Evolutionary conservation across 2,329 filamentous ascomycete genomes (phyloP).

Genomic region (Amauroascus niger): DNA sequence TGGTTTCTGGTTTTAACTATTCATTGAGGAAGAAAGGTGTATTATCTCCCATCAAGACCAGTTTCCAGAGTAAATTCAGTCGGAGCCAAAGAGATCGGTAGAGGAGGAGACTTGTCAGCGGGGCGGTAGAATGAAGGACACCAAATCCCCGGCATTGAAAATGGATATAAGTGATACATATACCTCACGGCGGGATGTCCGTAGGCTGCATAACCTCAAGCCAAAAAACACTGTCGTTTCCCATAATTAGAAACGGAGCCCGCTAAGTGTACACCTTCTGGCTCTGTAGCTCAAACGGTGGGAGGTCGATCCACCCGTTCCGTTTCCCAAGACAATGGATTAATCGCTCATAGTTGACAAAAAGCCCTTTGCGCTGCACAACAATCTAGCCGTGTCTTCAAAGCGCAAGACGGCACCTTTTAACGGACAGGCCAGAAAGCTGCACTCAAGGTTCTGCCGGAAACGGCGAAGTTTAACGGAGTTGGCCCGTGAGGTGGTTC

Average conservation of each 20-base stretch:
- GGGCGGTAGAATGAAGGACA: too few relatives aligned
- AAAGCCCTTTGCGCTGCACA: background rate
- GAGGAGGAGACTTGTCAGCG: too few relatives aligned
- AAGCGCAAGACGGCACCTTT: background rate
- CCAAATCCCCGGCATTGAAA: too few relatives aligned
- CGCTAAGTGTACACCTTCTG: background rate
- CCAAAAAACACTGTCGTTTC: too few relatives aligned
- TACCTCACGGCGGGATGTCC: background rate
- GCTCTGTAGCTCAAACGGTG: background rate
- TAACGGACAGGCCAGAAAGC: background rate
- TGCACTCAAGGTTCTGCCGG: background rate
- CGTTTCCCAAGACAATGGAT: background rate
- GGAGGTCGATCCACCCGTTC: background rate
- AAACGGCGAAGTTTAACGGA: constrained; percentile 5
- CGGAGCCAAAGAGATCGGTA: background rate
- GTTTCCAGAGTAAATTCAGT: background rate
- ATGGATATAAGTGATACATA: constrained; percentile 1
- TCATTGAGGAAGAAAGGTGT: background rate
- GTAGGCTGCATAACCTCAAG: background rate
- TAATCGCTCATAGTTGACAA: constrained; percentile 9
- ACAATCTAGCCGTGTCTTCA: background rate
- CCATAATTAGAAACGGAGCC: background rate
- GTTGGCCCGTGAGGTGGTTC: background rate
- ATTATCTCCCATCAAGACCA: background rate
- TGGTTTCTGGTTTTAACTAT: background rate